Evolutionary conservation across 441 rosid genomes (phyloP), one percentile per base, ranked within the genome.

Genomic region (Iberis amara): DNA sequence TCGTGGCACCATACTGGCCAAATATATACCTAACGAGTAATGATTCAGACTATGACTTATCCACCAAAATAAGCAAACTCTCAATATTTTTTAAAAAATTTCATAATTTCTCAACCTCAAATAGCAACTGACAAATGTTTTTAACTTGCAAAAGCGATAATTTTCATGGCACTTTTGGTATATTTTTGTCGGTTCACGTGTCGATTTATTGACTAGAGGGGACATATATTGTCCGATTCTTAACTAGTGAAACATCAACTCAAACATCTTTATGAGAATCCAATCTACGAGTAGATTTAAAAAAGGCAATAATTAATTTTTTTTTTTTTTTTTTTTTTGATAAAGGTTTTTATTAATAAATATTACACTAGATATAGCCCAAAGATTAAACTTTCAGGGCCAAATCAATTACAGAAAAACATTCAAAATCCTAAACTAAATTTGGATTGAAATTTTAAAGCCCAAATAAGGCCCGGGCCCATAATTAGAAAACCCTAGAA

Each of bases 181-280:
- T 39, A 3, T 53, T n/a, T 49, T 15, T 63, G 68, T 63, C 68
- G 62, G 68, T 63, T 63, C 62, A 63, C 62, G 56, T 55, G 68
- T 47, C 56, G 57, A 1, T 35, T 40, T 11, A 48, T 6, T 55
- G 68, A 48, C 62, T n/a, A 63, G 62, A 27, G 45, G 12, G 57
- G 62, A 55, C 62, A 64, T 64, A 57, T 49, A 43, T 57, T 65
- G 69, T 65, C 69, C 48, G 37, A 30, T 57, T 57, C 58, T 57
- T 38, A 33, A 65, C 54, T 41, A 65, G 54, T 44, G 44, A 51
- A 57, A 65, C 64, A 65, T 65, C 64, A 57, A 56, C 33, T 46
- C 48, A 11, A 55, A 26, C 35, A 47, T 33, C 62, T 63, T 39
- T 62, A 55, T 48, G 44, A 40, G 39, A 50, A 49, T 57, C 54